These are phyloP conservation scores for Phytopythium kandeliae DNA, from an alignment of 352 stramenopile species.

Conservation along the genomic window DNA sequence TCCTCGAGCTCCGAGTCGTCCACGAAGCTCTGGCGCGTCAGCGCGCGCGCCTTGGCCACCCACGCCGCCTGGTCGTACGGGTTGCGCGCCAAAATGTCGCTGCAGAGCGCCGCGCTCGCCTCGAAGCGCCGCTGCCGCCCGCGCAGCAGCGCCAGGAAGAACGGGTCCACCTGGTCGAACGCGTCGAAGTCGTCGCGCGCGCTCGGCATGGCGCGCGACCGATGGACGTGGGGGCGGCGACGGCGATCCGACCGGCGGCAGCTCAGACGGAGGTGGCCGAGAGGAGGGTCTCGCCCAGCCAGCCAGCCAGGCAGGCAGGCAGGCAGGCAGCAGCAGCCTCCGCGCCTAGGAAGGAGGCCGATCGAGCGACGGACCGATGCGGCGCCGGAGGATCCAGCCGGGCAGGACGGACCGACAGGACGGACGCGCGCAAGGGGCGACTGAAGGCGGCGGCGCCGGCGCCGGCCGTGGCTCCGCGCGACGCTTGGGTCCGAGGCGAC, in stretches of 20 bases:
- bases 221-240: slow-evolving; percentile 1
- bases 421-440: too few species aligned
- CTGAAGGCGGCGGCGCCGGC: too few species aligned
- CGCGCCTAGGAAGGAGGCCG: too few species aligned
- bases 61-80: slow-evolving; percentile 87
- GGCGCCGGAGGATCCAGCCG: too few species aligned
- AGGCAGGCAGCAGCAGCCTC: too few species aligned
- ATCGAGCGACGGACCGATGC: too few species aligned
- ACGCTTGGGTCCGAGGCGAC: too few species aligned
- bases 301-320: too few species aligned
- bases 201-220: slow-evolving; percentile 8
- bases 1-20: slow-evolving; percentile 93
- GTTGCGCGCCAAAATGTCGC: slow-evolving; percentile 75
- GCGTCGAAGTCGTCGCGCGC: slow-evolving; percentile 20
- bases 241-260: too few species aligned
- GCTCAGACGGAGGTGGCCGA: too few species aligned
- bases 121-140: slow-evolving; percentile 69
- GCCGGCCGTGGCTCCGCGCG: not conserved
- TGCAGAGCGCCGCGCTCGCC: slow-evolving; percentile 83
- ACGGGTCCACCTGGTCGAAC: slow-evolving; percentile 81
- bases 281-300: too few species aligned
- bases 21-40: slow-evolving; percentile 87
- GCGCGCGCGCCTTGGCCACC: slow-evolving; percentile 87
- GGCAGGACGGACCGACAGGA: too few species aligned
- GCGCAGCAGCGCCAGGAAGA: slow-evolving; percentile 83